Evolutionary conservation across 352 stramenopile genomes (phyloP).

Genomic region (Thalassiosira hispida): DNA sequence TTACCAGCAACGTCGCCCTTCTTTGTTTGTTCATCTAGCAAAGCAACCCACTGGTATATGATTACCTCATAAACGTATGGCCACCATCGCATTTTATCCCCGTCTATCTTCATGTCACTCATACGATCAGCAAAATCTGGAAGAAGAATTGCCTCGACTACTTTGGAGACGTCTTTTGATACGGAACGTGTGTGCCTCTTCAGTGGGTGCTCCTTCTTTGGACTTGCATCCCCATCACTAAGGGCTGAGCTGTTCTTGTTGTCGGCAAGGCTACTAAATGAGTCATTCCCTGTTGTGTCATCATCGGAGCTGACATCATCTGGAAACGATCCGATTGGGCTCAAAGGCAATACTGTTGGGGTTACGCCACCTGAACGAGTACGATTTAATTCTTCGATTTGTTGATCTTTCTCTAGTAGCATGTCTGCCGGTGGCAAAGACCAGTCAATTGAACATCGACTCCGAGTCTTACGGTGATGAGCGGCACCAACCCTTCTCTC

Average conservation of each 20-base stretch:
- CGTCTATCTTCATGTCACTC: slow-evolving; percentile 61
- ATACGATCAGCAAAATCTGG: slow-evolving; percentile 68
- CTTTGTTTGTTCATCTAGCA: slow-evolving; percentile 79
- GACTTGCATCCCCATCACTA: slow-evolving; percentile 20
- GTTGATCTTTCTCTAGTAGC: slow-evolving; percentile 65
- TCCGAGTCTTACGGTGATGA: slow-evolving; percentile 83
- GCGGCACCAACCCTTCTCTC: slow-evolving; percentile 70
- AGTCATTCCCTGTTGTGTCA: slow-evolving; percentile 32
- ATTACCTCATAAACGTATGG: slow-evolving; percentile 86
- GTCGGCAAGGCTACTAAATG: not conserved
- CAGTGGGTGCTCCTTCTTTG: slow-evolving; percentile 43
- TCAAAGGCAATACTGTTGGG: slow-evolving; percentile 36
- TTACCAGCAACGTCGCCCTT: slow-evolving; percentile 41
- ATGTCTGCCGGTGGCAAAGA: slow-evolving; percentile 68
- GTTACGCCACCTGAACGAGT: slow-evolving; percentile 16
- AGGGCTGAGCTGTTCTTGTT: slow-evolving; percentile 31
- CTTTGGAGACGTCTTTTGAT: slow-evolving; percentile 21
- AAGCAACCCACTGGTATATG: slow-evolving; percentile 83
- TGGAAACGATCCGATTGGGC: slow-evolving; percentile 47
- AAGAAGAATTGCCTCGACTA: slow-evolving; percentile 30
- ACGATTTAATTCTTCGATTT: slow-evolving; percentile 58
- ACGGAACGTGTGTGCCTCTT: slow-evolving; percentile 34
- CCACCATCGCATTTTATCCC: slow-evolving; percentile 73
- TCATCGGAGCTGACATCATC: slow-evolving; percentile 58
- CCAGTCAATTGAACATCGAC: slow-evolving; percentile 85